A percentile compares a stretch with the other conserved stretches of the same genome.
Evolutionary conservation across 441 rosid genomes (phyloP).

Genomic region (Capsella rubella): DNA sequence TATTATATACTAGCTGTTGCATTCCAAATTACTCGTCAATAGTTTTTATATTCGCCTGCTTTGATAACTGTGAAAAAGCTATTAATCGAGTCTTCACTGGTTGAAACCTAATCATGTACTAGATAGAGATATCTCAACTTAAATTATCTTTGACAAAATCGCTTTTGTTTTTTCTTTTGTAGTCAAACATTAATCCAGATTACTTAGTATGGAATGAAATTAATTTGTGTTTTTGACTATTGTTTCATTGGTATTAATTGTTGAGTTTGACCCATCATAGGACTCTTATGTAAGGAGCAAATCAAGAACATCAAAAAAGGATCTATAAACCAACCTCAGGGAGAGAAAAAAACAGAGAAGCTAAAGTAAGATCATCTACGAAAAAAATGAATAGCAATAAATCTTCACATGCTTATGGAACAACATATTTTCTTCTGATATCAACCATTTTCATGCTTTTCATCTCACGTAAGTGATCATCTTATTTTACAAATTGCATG

Average conservation of each 20-base stretch:
- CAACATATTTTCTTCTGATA: conserved; percentile 20
- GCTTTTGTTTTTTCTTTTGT: background rate
- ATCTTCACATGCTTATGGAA: conserved; percentile 24
- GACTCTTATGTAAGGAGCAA: background rate
- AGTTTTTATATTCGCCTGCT: background rate
- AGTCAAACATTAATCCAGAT: background rate
- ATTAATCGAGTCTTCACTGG: background rate
- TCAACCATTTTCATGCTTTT: conserved; percentile 36
- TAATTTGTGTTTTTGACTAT: background rate
- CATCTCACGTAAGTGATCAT: conserved; percentile 33
- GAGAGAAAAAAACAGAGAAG: background rate
- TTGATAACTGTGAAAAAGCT: no score
- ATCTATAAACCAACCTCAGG: background rate
- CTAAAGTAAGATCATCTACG: background rate
- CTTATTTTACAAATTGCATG: background rate
- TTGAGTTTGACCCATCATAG: conserved; percentile 12
- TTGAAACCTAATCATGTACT: background rate
- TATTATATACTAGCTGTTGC: background rate
- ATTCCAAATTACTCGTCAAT: background rate
- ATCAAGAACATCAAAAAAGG: background rate
- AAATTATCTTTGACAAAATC: background rate
- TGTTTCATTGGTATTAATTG: background rate
- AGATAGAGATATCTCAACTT: background rate
- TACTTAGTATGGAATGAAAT: background rate
- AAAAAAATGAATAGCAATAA: conserved; percentile 24